A percentile compares a stretch with the other conserved stretches of the same genome.
Evolutionary conservation across 2,329 filamentous ascomycete species (phyloP).

Genomic region (Corynespora cassiicola): DNA sequence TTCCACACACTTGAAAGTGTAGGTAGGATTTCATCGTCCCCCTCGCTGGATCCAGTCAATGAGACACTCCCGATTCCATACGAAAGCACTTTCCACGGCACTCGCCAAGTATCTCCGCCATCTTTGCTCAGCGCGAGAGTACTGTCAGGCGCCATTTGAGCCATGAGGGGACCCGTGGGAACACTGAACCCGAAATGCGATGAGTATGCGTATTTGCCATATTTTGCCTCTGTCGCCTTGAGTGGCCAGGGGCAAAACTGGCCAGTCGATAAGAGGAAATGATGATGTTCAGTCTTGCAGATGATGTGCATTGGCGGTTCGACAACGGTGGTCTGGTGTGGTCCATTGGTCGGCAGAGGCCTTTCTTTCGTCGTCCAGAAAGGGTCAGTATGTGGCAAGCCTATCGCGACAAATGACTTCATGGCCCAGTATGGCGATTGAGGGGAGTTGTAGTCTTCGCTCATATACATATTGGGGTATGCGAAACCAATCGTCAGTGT

Average conservation of each 20-base stretch:
- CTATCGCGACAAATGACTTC: slow-evolving; percentile 56
- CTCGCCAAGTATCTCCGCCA: slow-evolving; percentile 46
- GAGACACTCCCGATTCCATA: slow-evolving; percentile 10
- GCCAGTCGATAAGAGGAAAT: slow-evolving; percentile 38
- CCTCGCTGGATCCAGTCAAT: slow-evolving; percentile 4
- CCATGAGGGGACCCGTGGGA: slow-evolving; percentile 45
- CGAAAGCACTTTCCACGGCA: slow-evolving; percentile 40
- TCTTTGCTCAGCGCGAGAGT: slow-evolving; percentile 48
- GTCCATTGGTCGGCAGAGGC: slow-evolving; percentile 24
- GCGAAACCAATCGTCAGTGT: slow-evolving; percentile 57
- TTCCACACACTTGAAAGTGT: slow-evolving; percentile 29
- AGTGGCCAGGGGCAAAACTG: slow-evolving; percentile 45
- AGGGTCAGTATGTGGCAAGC: slow-evolving; percentile 39
- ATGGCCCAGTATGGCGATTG: slow-evolving; percentile 63
- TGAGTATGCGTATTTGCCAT: slow-evolving; percentile 43
- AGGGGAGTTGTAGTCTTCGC: slow-evolving; percentile 64
- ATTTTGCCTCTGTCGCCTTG: slow-evolving; percentile 44
- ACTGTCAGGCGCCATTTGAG: slow-evolving; percentile 50
- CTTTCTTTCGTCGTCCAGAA: slow-evolving; percentile 58
- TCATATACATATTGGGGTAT: slow-evolving; percentile 61
- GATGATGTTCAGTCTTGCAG: slow-evolving; percentile 46
- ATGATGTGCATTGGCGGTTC: slow-evolving; percentile 53
- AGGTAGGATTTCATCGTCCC: slow-evolving; percentile 15
- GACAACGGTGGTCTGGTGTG: slow-evolving; percentile 11
- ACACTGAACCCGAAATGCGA: slow-evolving; percentile 48